phyloP scores from a whole-genome alignment of 441 rosid species.

The Gossypium trilobum region DNA sequence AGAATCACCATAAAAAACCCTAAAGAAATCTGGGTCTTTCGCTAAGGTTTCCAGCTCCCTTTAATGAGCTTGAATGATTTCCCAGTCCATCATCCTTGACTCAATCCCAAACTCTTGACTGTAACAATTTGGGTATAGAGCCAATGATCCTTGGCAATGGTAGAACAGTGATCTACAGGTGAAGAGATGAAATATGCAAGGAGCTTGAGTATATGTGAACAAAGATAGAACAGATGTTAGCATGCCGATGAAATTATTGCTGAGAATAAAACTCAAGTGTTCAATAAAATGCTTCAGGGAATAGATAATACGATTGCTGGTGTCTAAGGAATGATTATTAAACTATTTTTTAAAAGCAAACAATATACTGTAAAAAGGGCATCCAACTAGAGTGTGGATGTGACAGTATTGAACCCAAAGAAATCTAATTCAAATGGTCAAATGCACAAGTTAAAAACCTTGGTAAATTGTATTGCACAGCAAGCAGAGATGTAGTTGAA shows the following conservation, averaged over 20 bases:
- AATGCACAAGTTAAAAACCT: neutral
- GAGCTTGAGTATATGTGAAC: neutral
- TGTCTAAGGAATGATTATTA: neutral
- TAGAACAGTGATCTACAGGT: neutral
- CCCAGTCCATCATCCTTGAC: neutral
- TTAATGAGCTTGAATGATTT: neutral
- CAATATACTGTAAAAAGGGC: neutral
- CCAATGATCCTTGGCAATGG: neutral
- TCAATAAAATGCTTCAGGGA: neutral
- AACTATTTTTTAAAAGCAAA: neutral
- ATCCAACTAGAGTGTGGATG: neutral
- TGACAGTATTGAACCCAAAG: neutral
- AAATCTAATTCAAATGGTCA: neutral
- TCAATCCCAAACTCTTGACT: neutral
- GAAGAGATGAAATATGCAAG: neutral
- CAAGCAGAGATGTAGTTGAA: conserved; percentile 7
- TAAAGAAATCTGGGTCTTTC: neutral
- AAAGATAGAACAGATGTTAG: neutral
- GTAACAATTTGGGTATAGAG: neutral
- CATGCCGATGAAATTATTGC: neutral
- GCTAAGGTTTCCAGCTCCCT: neutral
- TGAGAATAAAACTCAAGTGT: neutral
- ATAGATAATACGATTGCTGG: neutral
- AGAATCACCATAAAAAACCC: neutral
- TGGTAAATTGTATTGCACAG: neutral